Percentiles rank a stretch among this genome's conserved stretches.
These are phyloP conservation scores for Monilinia laxa DNA, from an alignment of 2,329 filamentous ascomycete species.

Conservation along the genomic window DNA sequence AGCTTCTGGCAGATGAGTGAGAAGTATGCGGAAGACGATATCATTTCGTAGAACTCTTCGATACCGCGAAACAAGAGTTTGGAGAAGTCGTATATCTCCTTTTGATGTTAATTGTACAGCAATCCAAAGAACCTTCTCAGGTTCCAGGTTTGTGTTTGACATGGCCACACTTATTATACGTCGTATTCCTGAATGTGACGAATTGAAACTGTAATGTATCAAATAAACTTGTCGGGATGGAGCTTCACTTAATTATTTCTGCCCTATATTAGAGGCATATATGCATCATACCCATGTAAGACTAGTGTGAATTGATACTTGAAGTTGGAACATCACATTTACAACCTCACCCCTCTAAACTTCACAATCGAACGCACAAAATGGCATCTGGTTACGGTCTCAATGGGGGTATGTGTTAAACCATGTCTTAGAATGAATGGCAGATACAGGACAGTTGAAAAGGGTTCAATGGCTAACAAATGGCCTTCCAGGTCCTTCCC, in stretches of 20 bases:
- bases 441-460: neutral
- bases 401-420: slow-evolving; percentile 66
- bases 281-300: slow-evolving; percentile 1
- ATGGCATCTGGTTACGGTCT: slow-evolving; percentile 86
- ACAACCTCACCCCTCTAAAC: slow-evolving; percentile 26
- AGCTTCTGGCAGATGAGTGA: slow-evolving; percentile 76
- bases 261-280: slow-evolving; percentile 3
- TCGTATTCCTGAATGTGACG: slow-evolving; percentile 7
- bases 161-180: slow-evolving; percentile 33
- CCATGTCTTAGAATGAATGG: neutral
- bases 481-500: slow-evolving; percentile 45
- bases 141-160: slow-evolving; percentile 50
- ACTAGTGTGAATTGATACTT: slow-evolving; percentile 12
- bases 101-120: slow-evolving; percentile 68
- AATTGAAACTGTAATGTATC: neutral
- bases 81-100: slow-evolving; percentile 62
- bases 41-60: slow-evolving; percentile 60
- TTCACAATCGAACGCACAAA: slow-evolving; percentile 34
- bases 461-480: slow-evolving; percentile 33
- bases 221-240: slow-evolving; percentile 19
- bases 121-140: slow-evolving; percentile 69
- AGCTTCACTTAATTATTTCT: neutral
- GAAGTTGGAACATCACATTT: slow-evolving; percentile 32
- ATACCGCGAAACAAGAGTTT: slow-evolving; percentile 57
- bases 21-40: slow-evolving; percentile 67